Percentiles rank a stretch among this genome's conserved stretches.
phyloP scores from a whole-genome alignment of 345 rosid species.

The Lepidium didymum region DNA sequence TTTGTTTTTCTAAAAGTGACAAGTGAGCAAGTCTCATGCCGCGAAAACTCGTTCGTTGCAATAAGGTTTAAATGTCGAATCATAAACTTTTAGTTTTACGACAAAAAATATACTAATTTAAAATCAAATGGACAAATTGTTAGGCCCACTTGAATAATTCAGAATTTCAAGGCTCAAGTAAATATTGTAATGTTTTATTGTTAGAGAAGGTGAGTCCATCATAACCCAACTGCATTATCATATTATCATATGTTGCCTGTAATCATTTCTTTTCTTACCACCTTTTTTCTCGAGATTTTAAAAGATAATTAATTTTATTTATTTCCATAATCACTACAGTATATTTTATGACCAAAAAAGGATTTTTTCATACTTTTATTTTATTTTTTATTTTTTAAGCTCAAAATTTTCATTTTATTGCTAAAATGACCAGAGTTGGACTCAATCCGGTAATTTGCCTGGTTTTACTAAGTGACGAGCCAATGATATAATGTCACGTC shows the following conservation, averaged over 20 bases:
- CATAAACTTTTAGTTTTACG: neutral
- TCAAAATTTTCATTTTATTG: neutral
- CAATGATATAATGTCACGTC: neutral
- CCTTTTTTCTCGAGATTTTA: conserved; percentile 16
- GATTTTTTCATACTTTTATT: neutral
- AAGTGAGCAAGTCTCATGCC: neutral
- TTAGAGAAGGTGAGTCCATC: conserved; percentile 4
- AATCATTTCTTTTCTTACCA: conserved; percentile 1
- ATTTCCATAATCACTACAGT: neutral
- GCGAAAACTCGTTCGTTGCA: neutral
- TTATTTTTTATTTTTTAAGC: neutral
- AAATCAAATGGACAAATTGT: neutral
- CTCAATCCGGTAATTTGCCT: neutral
- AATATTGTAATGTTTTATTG: neutral
- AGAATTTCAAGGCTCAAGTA: neutral
- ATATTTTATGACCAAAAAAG: too few species aligned
- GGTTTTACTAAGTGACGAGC: neutral
- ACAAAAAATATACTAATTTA: neutral
- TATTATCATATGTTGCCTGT: neutral
- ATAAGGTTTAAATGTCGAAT: neutral
- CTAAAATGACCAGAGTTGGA: neutral
- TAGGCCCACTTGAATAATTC: neutral
- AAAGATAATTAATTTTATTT: neutral
- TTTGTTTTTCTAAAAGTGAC: too few species aligned
- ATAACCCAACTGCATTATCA: neutral